A percentile compares a stretch with the other conserved stretches of the same genome.
Conservation (phyloP, 2,329 filamentous ascomycete genomes). For the Trichoderma semiorbis region DNA sequence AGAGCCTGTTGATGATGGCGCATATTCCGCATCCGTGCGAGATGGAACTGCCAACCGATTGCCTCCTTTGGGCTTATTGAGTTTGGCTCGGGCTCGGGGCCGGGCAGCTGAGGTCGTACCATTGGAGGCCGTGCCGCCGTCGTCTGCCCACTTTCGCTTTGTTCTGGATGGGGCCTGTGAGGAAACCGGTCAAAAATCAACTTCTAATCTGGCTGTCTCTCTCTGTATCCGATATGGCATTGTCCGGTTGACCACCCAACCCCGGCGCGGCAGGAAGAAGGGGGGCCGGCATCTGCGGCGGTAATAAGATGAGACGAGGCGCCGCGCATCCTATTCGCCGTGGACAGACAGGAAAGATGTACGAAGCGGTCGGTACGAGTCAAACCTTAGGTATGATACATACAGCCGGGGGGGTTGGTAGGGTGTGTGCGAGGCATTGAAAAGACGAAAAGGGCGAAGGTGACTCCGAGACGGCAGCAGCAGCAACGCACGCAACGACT, state of each 20-base stretch:
- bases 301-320: background rate
- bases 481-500: background rate
- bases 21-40: background rate
- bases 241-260: conserved; percentile 10
- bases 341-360: background rate
- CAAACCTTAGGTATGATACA: background rate
- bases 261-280: conserved; percentile 1
- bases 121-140: background rate
- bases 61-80: background rate
- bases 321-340: background rate
- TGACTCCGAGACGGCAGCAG: background rate
- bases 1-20: background rate
- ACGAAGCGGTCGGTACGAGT: background rate
- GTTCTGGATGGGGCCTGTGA: background rate
- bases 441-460: background rate
- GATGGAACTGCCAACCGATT: background rate
- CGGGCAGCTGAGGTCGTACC: background rate
- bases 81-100: background rate
- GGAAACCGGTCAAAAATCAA: conserved; percentile 18
- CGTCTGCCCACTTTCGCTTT: conserved; percentile 14
- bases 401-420: conserved; percentile 14
- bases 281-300: background rate
- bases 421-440: conserved; percentile 7
- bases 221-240: background rate
- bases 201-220: background rate